Base-by-base conservation (phyloP, 202 grass and related monocot species). In the Alloteropsis angusta region DNA sequence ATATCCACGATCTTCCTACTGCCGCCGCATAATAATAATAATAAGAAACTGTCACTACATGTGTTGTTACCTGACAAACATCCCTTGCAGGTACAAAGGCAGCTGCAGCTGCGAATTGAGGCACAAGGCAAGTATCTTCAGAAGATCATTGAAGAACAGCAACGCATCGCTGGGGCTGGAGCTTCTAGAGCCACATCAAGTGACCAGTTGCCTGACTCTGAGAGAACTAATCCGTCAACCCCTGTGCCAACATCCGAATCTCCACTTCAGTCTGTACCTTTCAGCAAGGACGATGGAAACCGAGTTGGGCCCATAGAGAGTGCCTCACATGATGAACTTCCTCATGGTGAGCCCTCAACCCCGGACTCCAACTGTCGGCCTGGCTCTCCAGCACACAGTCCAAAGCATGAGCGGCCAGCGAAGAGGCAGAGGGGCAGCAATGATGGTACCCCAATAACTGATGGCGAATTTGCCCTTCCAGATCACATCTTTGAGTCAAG, bases 141-240 rank as follows among this genome's bases (percentile, higher is more conserved):
- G 50, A 82, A 82, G 72, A 87, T 87, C 65, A 87, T 87, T 4
- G 85, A 87, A 64, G 85, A 82, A 12, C 85, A 87, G 65, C 79
- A 82, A 65, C 85, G 79, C 4, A 48, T 80, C 5, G 56, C n/a
- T 12, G 26, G 44, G 42, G 76, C 76, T 39, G 60, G 60, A 18
- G 21, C 74, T 64, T 73, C 60, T 60, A 55, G 17, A 41, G 47
- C 46, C 39, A 54, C 48, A 0, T 65, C 80, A 36, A 75, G 58
- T 17, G 75, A 84, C 16, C 76, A 81, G n/a, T 56, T 79, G 49
- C 59, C 17, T 2, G 80, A 81, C 5, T 62, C 59, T 5, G 81
- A 81, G 39, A 90, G 75, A 64, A 78, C 84, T 5, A 74, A 87
- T 34, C 83, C 79, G 8, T 65, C 84, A 47, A 84, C 80, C 35